Base-by-base conservation (phyloP, 148 eudicot species). In the Persicaria maculosa region DNA sequence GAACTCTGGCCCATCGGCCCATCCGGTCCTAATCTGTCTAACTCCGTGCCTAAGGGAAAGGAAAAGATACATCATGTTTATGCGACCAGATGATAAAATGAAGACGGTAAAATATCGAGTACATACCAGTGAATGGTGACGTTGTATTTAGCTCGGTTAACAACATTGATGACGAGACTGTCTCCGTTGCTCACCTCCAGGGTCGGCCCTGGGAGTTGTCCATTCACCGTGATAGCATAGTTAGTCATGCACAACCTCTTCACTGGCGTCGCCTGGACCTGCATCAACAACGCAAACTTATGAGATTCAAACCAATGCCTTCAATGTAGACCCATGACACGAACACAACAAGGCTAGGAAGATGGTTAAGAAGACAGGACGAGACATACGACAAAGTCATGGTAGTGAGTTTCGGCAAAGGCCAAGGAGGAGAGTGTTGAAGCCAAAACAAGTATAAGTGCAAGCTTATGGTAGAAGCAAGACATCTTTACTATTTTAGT, bases 1-100 rank as follows among this genome's bases (percentile, higher is more conserved):
- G 11, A 87, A 95, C 61, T 92, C 98, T 0, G 98, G 98, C 15
- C 98, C 98, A n/a, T 95, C 98, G 2, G 98, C 97, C 98, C 98
- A 95, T 6, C 88, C 97, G 0, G 96, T 92, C 64, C 97, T 87
- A 80, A 95, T 87, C 57, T 95, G 97, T 72, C 98, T 76, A 17
- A 95, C 79, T 0, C 98, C 97, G 65, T 95, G 98, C 98, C 98
- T 95, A 50, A 5, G 59, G 6, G 50, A 44, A 1, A 31, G 36
- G 36, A 69, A 57, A 50, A 74, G 25, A n/a, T 10, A 9, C 10
- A 4, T 22, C 45, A n/a, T 69, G 40, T 40, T 50, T 47, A 58
- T 12, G 31, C 25, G 14, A 10, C 8, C 1, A 17, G 6, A 19
- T 57, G 36, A 19, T 57, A 57, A 7, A 25, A 25, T 25, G 31